Base-by-base conservation (phyloP, 1,139 yeast species). In the Kodamaea arcana region DNA sequence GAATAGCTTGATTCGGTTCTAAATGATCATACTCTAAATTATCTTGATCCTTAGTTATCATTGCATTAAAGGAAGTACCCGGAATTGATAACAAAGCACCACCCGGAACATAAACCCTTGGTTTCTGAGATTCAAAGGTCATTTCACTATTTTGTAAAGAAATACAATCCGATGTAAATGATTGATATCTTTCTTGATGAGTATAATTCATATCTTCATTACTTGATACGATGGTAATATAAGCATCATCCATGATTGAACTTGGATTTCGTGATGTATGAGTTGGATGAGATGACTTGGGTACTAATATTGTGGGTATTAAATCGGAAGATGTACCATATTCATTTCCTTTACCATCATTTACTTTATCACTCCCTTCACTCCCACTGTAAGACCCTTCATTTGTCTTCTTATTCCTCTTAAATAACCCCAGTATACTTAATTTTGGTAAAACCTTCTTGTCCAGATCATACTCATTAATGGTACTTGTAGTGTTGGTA, bases 91-190 rank as follows among this genome's bases (percentile, higher is more conserved):
- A 34, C 8, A 41, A 29, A 11, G 31, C 24, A 30, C 36, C 25
- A 17, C 40, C 17, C 32, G 39, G 28, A 6, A 31, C 24, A 25
- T 12, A 18, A 13, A 12, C 20, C n/a, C 12, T 47, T 54, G 25
- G 46, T 25, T 25, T 25, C 11, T 12, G 11, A 15, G 14, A 36
- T 28, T 50, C 54, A 12, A 58, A 51, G 3, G 71, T 65, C 71
- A 65, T 63, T 35, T 65, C 72, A 43, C 67, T 60, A 43, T 64
- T 62, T 46, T 54, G 68, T 29, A 66, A 52, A 16, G 67, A 60
- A 13, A 66, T 58, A 33, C 71, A 65, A 35, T 65, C 70, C 17
- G 70, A 49, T 20, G 63, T 60, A 49, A 62, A 61, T 11, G 64
- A 54, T 10, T 56, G 50, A 43, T 60, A 60, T 10, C 60, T 42